These are phyloP conservation scores for Rhizoclosmatium globosum DNA, from an alignment of 192 early-diverging fungal species.

Conservation along the genomic window DNA sequence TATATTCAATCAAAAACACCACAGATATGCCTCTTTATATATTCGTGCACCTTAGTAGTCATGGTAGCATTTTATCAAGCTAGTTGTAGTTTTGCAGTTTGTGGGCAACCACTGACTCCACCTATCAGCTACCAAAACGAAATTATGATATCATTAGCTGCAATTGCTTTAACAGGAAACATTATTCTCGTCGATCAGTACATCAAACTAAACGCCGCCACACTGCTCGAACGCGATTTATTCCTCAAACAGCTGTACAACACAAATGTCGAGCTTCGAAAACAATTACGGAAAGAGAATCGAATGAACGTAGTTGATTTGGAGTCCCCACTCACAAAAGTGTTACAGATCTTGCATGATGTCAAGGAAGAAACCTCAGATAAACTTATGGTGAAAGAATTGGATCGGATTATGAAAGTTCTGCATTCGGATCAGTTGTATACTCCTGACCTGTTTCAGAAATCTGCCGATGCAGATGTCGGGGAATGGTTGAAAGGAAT, in stretches of 20 bases:
- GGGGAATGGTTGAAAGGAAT: conserved; percentile 53
- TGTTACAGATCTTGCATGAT: conserved; percentile 46
- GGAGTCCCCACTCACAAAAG: conserved; percentile 51
- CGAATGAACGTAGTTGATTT: conserved; percentile 48
- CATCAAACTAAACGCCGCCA: conserved; percentile 52
- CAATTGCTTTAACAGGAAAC: conserved; percentile 26
- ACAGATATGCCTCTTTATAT: neutral
- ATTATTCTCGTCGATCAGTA: conserved; percentile 50
- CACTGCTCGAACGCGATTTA: conserved; percentile 50
- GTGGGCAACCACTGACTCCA: conserved; percentile 35
- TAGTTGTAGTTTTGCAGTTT: conserved; percentile 25
- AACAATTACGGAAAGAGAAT: conserved; percentile 41
- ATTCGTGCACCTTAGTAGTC: conserved; percentile 2
- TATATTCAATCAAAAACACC: conserved; percentile 1
- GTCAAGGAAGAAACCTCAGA: conserved; percentile 42
- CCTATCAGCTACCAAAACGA: conserved; percentile 37
- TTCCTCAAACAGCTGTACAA: conserved; percentile 44
- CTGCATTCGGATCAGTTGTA: conserved; percentile 52
- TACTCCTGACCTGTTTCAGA: conserved; percentile 50
- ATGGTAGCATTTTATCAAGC: conserved; percentile 44
- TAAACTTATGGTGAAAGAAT: conserved; percentile 29
- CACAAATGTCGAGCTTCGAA: conserved; percentile 48
- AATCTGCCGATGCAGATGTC: conserved; percentile 49
- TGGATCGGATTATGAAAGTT: conserved; percentile 45
- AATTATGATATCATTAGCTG: conserved; percentile 32